Evolutionary conservation across 108 stramenopile genomes (phyloP).

Genomic region (Fragilariopsis cylindrus): DNA sequence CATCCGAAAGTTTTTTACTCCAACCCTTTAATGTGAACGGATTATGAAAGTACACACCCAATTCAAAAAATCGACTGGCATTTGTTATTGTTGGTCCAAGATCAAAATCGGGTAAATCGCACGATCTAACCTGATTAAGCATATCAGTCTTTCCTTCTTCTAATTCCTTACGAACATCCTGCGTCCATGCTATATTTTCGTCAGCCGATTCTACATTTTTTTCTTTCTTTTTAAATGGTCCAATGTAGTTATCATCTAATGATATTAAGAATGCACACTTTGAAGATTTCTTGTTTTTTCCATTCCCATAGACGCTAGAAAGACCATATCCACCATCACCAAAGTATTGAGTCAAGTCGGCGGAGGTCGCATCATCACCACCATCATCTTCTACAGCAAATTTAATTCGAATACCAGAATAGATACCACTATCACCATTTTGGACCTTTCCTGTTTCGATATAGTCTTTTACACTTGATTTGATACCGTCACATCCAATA

Average conservation of each 20-base stretch:
- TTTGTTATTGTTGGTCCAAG: conserved; percentile 39
- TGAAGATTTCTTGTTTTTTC: conserved; percentile 37
- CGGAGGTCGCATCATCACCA: conserved; percentile 17
- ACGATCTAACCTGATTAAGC: conserved; percentile 29
- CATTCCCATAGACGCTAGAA: conserved; percentile 68
- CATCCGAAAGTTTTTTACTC: conserved; percentile 50
- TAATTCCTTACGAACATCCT: conserved; percentile 39
- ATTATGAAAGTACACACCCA: conserved; percentile 86
- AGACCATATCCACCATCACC: conserved; percentile 75
- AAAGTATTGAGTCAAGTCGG: conserved; percentile 61
- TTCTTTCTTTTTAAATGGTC: conserved; percentile 60
- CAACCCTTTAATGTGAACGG: conserved; percentile 71
- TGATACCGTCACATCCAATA: conserved; percentile 82
- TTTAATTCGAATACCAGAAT: conserved; percentile 75
- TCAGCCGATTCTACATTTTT: conserved; percentile 23
- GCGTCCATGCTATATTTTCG: conserved; percentile 77
- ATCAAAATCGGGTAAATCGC: conserved; percentile 46
- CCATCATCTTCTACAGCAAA: conserved; percentile 71
- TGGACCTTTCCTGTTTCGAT: conserved; percentile 41
- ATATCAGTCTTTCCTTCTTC: conserved; percentile 40
- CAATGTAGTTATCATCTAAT: conserved; percentile 67
- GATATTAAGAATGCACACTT: conserved; percentile 67
- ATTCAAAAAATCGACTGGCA: conserved; percentile 68
- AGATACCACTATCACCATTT: conserved; percentile 46
- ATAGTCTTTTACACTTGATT: conserved; percentile 67